phyloP scores from a whole-genome alignment of 352 stramenopile species.

The Phytophthora citricola region DNA sequence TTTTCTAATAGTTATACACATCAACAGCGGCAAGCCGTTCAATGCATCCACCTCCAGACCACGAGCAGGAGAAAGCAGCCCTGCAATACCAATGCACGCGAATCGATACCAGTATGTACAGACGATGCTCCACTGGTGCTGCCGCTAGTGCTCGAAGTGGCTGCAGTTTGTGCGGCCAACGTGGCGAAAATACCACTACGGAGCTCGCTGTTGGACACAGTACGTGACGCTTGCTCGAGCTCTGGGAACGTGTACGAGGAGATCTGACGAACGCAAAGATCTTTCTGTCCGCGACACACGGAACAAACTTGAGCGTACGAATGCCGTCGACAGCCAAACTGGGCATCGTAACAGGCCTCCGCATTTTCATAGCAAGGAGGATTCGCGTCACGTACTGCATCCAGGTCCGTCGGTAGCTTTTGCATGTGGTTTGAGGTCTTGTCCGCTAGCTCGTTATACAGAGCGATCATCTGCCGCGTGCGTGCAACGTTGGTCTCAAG shows the following conservation, averaged over 20 bases:
- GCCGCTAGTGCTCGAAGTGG: slow-evolving; percentile 17
- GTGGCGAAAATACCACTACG: slow-evolving; percentile 41
- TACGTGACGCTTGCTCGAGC: slow-evolving; percentile 33
- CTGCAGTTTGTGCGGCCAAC: slow-evolving; percentile 17
- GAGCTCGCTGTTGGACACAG: slow-evolving; percentile 40
- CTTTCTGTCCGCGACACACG: slow-evolving; percentile 51
- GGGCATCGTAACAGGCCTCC: slow-evolving; percentile 54
- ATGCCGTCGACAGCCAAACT: slow-evolving; percentile 60
- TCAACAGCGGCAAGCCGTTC: slow-evolving; percentile 3
- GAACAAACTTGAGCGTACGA: slow-evolving; percentile 73
- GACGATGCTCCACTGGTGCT: slow-evolving; percentile 1
- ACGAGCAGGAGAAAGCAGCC: slow-evolving; percentile 6
- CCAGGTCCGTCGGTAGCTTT: slow-evolving; percentile 49
- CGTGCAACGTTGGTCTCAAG: slow-evolving; percentile 60
- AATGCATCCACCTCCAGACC: slow-evolving; percentile 8
- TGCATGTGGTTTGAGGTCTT: slow-evolving; percentile 46
- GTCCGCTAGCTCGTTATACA: slow-evolving; percentile 52
- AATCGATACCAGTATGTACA: not conserved
- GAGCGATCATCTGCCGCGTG: slow-evolving; percentile 54
- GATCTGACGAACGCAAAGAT: slow-evolving; percentile 45
- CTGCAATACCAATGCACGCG: slow-evolving; percentile 8
- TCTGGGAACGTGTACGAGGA: slow-evolving; percentile 52
- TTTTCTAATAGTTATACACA: slow-evolving; percentile 1
- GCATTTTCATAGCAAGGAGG: slow-evolving; percentile 71
- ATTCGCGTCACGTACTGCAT: slow-evolving; percentile 49